A percentile compares a stretch with the other conserved stretches of the same genome.
Conservation (phyloP, 257 asterid genomes). For the Lithospermum erythrorhizon region DNA sequence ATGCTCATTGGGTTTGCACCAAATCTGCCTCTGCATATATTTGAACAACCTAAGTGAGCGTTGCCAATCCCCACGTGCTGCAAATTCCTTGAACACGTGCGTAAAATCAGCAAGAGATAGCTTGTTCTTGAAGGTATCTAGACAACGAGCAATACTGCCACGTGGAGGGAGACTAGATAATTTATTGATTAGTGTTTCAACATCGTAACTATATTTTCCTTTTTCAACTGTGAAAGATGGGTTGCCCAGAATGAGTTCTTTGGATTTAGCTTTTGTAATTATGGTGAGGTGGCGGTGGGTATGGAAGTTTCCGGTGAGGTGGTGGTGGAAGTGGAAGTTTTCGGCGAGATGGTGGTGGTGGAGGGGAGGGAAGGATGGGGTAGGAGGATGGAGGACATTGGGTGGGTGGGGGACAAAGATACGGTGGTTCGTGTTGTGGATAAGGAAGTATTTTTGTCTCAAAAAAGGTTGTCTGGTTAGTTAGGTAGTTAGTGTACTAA, state of each 20-base stretch:
- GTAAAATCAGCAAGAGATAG: constrained; percentile 81
- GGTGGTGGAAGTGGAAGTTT: constrained; percentile 12
- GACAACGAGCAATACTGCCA: constrained; percentile 94
- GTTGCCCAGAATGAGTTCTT: constrained; percentile 69
- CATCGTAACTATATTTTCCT: constrained; percentile 93
- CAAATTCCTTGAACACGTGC: constrained; percentile 73
- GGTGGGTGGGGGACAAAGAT: background rate
- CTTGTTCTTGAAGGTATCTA: constrained; percentile 76
- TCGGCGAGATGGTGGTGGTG: constrained; percentile 19
- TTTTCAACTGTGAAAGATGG: constrained; percentile 82
- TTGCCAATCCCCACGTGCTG: constrained; percentile 91
- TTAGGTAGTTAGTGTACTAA: background rate
- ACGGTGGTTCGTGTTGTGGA: background rate
- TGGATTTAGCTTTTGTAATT: constrained; percentile 40
- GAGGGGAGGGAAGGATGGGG: constrained; percentile 21
- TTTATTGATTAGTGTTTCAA: constrained; percentile 90
- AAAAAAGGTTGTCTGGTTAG: background rate
- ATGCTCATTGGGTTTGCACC: constrained; percentile 95
- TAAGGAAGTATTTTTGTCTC: background rate
- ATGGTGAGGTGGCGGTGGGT: constrained; percentile 22
- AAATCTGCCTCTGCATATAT: constrained; percentile 92
- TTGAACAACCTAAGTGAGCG: constrained; percentile 88
- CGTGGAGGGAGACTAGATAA: constrained; percentile 96
- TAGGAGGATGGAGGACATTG: constrained; percentile 35
- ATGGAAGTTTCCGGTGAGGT: constrained; percentile 7